These are phyloP conservation scores for Phascolomyces articulosus DNA, from an alignment of 371 early-diverging fungal species.

Conservation along the genomic window DNA sequence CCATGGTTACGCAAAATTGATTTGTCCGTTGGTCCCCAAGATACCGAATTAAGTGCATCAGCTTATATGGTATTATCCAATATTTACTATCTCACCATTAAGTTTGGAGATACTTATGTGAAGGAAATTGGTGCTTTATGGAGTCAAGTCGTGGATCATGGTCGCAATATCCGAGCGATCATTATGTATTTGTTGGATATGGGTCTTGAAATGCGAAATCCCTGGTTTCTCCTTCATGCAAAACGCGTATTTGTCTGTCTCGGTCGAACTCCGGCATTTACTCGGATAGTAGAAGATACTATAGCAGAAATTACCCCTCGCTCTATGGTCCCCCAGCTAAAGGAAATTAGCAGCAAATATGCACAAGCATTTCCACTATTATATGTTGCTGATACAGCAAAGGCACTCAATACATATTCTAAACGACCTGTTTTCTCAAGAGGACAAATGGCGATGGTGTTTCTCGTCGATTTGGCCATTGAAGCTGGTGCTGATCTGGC, in stretches of 20 bases:
- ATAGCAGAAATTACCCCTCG: conserved; percentile 75
- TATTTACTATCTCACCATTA: conserved; percentile 84
- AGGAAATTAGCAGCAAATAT: conserved; percentile 51
- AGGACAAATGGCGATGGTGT: conserved; percentile 79
- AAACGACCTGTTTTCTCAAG: conserved; percentile 77
- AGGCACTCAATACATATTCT: conserved; percentile 64
- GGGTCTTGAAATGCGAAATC: conserved; percentile 77
- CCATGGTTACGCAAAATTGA: conserved; percentile 90
- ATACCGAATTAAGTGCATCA: conserved; percentile 55
- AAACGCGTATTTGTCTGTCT: conserved; percentile 83
- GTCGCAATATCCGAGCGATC: conserved; percentile 68
- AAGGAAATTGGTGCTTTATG: conserved; percentile 82
- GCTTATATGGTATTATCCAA: conserved; percentile 78
- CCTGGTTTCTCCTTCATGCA: conserved; percentile 77
- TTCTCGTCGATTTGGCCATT: conserved; percentile 80
- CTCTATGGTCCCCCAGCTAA: conserved; percentile 73
- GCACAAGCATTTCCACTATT: conserved; percentile 43
- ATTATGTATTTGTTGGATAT: conserved; percentile 76
- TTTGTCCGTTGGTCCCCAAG: conserved; percentile 53
- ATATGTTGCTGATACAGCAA: conserved; percentile 71
- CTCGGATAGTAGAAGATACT: conserved; percentile 63
- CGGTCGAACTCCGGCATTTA: conserved; percentile 70
- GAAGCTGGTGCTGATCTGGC: conserved; percentile 75
- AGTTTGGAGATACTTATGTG: conserved; percentile 78
- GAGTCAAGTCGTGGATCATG: conserved; percentile 77